Percentiles rank a stretch among this genome's conserved stretches.
These are phyloP conservation scores for Mortierella sp. DNA, from an alignment of 371 early-diverging fungal genomes.

Conservation along the genomic window DNA sequence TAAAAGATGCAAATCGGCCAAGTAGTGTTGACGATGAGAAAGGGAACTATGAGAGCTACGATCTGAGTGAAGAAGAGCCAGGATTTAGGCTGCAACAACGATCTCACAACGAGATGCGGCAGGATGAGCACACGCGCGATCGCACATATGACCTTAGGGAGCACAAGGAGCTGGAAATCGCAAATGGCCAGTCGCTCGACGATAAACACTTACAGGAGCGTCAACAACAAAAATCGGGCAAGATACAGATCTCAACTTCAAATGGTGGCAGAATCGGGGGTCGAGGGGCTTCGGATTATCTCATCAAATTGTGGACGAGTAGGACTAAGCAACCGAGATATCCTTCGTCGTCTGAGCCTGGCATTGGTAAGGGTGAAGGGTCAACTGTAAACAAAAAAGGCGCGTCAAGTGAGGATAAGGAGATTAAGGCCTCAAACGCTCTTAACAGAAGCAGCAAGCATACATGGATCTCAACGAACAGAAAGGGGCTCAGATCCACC, in stretches of 20 bases:
- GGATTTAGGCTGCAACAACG: not conserved
- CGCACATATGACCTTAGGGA: not conserved
- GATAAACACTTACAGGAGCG: not conserved
- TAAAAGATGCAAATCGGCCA: not conserved
- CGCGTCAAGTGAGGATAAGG: not conserved
- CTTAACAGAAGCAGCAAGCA: not conserved
- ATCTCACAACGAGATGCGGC: not conserved
- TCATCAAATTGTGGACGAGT: not conserved
- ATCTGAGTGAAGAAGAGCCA: not conserved
- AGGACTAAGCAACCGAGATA: not conserved
- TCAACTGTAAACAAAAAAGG: not conserved
- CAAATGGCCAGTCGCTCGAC: not conserved
- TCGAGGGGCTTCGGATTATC: conserved; percentile 2
- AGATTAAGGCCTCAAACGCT: conserved; percentile 3
- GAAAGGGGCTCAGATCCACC: conserved; percentile 4
- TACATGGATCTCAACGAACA: not conserved
- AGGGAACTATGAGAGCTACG: not conserved
- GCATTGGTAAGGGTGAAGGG: not conserved
- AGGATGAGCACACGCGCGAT: not conserved
- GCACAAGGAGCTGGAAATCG: not conserved
- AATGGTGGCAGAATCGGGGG: not conserved
- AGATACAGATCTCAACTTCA: not conserved
- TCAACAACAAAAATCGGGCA: not conserved
- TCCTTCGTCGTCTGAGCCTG: not conserved
- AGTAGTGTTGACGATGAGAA: not conserved